Conservation (phyloP, 2,329 filamentous ascomycete species). For the Cercospora brassicicola region DNA sequence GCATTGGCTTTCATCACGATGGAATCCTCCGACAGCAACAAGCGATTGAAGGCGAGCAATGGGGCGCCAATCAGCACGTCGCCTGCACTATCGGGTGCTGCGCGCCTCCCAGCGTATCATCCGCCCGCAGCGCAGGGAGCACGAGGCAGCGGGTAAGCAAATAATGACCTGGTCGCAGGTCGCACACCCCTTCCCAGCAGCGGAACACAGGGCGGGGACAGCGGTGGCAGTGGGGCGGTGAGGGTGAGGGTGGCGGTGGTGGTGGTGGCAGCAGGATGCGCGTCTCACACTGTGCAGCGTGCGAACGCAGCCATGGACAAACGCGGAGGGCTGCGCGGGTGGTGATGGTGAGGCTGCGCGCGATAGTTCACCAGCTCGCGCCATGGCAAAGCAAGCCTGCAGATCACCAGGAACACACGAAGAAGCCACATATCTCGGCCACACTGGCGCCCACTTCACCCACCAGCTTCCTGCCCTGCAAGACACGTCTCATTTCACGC, state of each 20-base stretch:
- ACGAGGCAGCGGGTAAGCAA: slow-evolving; percentile 19
- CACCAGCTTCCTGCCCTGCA: background rate
- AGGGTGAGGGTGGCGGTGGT: background rate
- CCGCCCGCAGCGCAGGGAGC: slow-evolving; percentile 22
- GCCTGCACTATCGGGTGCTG: slow-evolving; percentile 18
- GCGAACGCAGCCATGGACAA: background rate
- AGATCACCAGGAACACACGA: background rate
- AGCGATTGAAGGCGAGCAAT: slow-evolving; percentile 34
- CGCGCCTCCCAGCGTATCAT: slow-evolving; percentile 34
- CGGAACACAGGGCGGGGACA: background rate
- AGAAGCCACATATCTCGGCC: slow-evolving; percentile 5
- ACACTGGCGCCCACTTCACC: slow-evolving; percentile 16
- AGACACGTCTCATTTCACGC: background rate
- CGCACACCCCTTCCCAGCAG: background rate
- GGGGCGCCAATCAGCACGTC: slow-evolving; percentile 31
- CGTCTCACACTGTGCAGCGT: background rate
- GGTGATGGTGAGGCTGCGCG: background rate
- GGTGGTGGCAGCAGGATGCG: background rate
- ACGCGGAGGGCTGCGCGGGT: background rate
- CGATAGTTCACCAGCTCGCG: slow-evolving; percentile 1
- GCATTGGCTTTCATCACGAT: slow-evolving; percentile 13
- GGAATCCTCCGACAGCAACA: slow-evolving; percentile 30
- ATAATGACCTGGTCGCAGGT: background rate
- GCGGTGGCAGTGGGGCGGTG: background rate
- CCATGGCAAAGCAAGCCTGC: background rate